Evolutionary conservation across 176 grass and related monocot species (phyloP), one percentile per base, ranked within the genome.

Genomic region (Juncus inflexus): DNA sequence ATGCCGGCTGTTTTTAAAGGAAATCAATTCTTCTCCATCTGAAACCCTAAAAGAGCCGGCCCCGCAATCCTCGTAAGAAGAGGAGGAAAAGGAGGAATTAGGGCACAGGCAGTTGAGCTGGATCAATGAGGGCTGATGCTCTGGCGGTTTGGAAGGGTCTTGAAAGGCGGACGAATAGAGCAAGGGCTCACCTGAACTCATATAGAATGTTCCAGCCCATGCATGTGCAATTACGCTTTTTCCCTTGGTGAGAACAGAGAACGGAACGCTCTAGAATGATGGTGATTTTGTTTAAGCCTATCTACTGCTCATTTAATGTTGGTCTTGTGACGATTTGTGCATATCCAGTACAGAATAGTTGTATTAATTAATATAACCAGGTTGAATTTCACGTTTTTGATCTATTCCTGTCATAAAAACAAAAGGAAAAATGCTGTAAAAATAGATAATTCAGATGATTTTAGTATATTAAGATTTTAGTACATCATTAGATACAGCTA

Each of bases 141-240:
- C 66, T 14, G 74, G 63, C 40, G 38, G 74, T 55, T 81, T 90
- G 13, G 65, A 85, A 12, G 69, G 76, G 60, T 76, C 81, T 52
- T 74, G 82, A 83, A 69, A 67, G 1, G 66, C 69, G 50, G 79
- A 72, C 37, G 79, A 83, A 61, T 74, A 64, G 51, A 86, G 80
- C 63, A 89, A 88, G 50, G 84, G 71, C 11, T 79, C 80, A 75
- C 75, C 71, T 3, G 77, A 86, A 86, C 74, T 91, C 92, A 89
- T 97, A 86, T 63, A 97, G 76, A 81, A 76, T 47, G 66, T 47
- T 69, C 77, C 65, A 66, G 15, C 76, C 68, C 68, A 74, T 78
- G 80, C 68, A 89, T 79, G 65, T 73, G 47, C 57, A 64, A 47
- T 47, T 66, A 41, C 49, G 5, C 37, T 12, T 12, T 14, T 12